A percentile compares a stretch with the other conserved stretches of the same genome.
Conservation (phyloP, 495 filamentous ascomycete species). For the Margaritispora aquatica region DNA sequence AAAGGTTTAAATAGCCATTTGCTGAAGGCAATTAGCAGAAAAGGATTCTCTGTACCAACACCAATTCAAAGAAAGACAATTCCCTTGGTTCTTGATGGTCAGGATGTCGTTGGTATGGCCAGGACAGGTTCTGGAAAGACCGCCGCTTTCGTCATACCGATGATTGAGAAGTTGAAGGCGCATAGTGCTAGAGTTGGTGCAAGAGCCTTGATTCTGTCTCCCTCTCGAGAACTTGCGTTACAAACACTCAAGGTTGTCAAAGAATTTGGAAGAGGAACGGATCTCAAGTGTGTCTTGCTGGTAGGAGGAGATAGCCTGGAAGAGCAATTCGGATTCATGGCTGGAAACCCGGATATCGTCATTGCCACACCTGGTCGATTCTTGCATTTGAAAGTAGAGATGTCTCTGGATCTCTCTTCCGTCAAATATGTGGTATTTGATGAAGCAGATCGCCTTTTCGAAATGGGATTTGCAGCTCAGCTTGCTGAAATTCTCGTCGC, state of each 20-base stretch:
- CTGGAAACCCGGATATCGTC: constrained; percentile 88
- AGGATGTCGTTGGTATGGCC: constrained; percentile 97
- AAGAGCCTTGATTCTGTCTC: constrained; percentile 80
- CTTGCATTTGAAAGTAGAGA: constrained; percentile 91
- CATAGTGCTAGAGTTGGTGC: constrained; percentile 82
- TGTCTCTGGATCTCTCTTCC: constrained; percentile 79
- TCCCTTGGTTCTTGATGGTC: constrained; percentile 77
- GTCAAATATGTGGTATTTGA: constrained; percentile 93
- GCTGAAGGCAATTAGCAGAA: constrained; percentile 81
- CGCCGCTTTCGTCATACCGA: constrained; percentile 93
- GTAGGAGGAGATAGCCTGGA: constrained; percentile 95
- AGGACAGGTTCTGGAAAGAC: constrained; percentile 96
- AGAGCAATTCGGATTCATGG: constrained; percentile 92
- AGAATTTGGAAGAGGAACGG: constrained; percentile 84
- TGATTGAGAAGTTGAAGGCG: constrained; percentile 90
- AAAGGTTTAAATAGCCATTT: constrained; percentile 68
- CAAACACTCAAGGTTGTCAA: constrained; percentile 96
- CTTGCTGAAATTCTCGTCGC: constrained; percentile 89
- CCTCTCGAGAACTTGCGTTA: constrained; percentile 85
- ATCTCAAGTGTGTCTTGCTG: constrained; percentile 79
- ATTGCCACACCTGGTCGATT: constrained; percentile 96
- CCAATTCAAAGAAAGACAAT: constrained; percentile 97
- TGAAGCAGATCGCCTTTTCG: constrained; percentile 93
- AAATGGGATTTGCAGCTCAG: constrained; percentile 95
- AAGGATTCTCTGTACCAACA: constrained; percentile 92